Conservation (phyloP, 2,329 filamentous ascomycete genomes). For the Fusarium buharicum region DNA sequence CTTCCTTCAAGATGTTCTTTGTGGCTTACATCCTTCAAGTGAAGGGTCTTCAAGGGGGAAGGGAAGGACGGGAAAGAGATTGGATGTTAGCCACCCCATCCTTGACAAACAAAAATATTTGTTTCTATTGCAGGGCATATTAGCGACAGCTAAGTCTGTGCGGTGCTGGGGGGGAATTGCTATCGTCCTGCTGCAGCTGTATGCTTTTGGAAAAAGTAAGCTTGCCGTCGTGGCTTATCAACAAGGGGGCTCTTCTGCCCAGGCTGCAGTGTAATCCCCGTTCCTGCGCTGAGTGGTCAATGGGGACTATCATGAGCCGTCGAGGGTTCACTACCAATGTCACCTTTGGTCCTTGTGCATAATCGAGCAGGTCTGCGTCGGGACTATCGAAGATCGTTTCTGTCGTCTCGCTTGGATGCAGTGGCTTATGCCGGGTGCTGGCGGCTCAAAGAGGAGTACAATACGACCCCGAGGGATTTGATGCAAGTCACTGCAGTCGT, state of each 20-base stretch:
- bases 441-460: slow-evolving; percentile 29
- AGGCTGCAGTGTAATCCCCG: slow-evolving; percentile 19
- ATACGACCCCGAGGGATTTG: background rate
- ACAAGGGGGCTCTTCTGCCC: slow-evolving; percentile 10
- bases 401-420: slow-evolving; percentile 26
- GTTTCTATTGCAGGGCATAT: slow-evolving; percentile 21
- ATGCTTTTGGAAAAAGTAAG: slow-evolving; percentile 37
- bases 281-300: slow-evolving; percentile 30
- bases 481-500: slow-evolving; percentile 13
- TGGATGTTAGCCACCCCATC: slow-evolving; percentile 19
- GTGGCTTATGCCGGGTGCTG: slow-evolving; percentile 34
- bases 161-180: slow-evolving; percentile 21
- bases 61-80: background rate
- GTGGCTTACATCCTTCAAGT: slow-evolving; percentile 16
- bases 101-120: slow-evolving; percentile 32
- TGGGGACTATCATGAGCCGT: slow-evolving; percentile 14
- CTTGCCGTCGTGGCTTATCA: slow-evolving; percentile 27
- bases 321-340: slow-evolving; percentile 9
- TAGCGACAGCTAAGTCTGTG: slow-evolving; percentile 34
- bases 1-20: slow-evolving; percentile 4
- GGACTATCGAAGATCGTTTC: slow-evolving; percentile 35
- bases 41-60: slow-evolving; percentile 3
- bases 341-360: slow-evolving; percentile 13
- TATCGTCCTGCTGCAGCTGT: slow-evolving; percentile 41
- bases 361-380: slow-evolving; percentile 20